These are phyloP conservation scores for Hanseniaspora opuntiae DNA, from an alignment of 805 yeast genomes.

Conservation along the genomic window DNA sequence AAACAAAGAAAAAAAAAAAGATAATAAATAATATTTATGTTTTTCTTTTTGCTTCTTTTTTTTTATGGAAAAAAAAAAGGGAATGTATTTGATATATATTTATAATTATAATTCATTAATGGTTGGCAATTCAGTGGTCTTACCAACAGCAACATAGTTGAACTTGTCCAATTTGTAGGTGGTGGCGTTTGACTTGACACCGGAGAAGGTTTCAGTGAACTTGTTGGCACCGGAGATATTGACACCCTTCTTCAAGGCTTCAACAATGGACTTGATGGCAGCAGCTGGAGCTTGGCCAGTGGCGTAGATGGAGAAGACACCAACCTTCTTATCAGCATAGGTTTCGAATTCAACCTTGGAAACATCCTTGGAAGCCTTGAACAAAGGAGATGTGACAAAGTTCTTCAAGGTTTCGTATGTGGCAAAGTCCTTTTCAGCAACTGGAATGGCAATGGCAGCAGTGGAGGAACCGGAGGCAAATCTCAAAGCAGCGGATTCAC, in stretches of 20 bases:
- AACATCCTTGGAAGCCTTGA: conserved; percentile 39
- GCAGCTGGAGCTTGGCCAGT: conserved; percentile 45
- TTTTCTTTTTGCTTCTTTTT: background rate
- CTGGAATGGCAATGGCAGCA: conserved; percentile 74
- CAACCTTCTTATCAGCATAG: conserved; percentile 52
- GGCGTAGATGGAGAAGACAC: conserved; percentile 62
- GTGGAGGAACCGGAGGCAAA: conserved; percentile 46
- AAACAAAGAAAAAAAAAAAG: background rate
- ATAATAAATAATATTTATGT: background rate
- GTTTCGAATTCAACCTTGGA: conserved; percentile 41
- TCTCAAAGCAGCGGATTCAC: conserved; percentile 54
- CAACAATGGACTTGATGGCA: conserved; percentile 48
- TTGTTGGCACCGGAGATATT: conserved; percentile 49
- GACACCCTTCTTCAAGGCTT: conserved; percentile 38
- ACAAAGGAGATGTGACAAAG: conserved; percentile 48
- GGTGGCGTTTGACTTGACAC: conserved; percentile 30
- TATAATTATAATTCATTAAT: conserved; percentile 64
- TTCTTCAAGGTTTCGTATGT: conserved; percentile 58
- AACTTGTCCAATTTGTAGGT: conserved; percentile 44
- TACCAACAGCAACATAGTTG: conserved; percentile 84
- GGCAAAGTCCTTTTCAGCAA: conserved; percentile 48
- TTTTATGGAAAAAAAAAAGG: background rate
- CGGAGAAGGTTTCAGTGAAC: conserved; percentile 34
- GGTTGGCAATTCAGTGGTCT: conserved; percentile 71
- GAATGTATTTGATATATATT: background rate